Evolutionary conservation across 352 stramenopile species (phyloP).

Genomic region (Phytopythium aichiense): DNA sequence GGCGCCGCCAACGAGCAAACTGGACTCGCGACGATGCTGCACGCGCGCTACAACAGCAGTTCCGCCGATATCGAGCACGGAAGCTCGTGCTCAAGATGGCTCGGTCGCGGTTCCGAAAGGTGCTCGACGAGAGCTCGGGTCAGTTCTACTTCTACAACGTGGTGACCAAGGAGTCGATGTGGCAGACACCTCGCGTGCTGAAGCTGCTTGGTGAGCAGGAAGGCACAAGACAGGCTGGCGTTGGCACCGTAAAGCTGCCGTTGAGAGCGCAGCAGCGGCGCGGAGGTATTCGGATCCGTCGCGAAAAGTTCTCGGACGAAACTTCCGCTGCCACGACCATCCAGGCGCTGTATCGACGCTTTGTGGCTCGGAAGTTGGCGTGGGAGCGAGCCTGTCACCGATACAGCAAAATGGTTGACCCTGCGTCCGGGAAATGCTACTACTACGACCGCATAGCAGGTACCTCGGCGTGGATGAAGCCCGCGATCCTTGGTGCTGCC

Average conservation of each 20-base stretch:
- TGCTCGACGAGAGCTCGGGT: conserved; percentile 45
- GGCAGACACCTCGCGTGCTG: conserved; percentile 43
- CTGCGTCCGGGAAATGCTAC: conserved; percentile 32
- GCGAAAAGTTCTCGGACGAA: conserved; percentile 30
- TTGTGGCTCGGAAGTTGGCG: conserved; percentile 32
- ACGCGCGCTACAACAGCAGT: conserved; percentile 47
- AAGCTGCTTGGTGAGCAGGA: conserved; percentile 23
- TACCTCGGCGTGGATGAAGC: conserved; percentile 59
- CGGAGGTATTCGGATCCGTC: conserved; percentile 10
- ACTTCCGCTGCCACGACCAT: conserved; percentile 51
- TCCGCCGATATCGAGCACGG: conserved; percentile 33
- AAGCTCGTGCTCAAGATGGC: conserved; percentile 37
- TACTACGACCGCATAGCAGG: conserved; percentile 63
- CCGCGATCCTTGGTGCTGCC: conserved; percentile 39
- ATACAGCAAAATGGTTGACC: conserved; percentile 62
- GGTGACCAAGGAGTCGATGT: conserved; percentile 62
- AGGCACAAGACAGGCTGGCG: not conserved
- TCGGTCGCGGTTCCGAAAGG: conserved; percentile 47
- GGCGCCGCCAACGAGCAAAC: conserved; percentile 36
- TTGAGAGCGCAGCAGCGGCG: conserved; percentile 4
- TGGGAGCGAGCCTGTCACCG: conserved; percentile 36
- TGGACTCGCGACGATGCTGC: conserved; percentile 53
- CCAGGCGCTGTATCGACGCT: conserved; percentile 57
- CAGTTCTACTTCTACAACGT: conserved; percentile 74
- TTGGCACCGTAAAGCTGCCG: not conserved